Evolutionary conservation across 768 basidiomycete genomes (phyloP), one percentile per base, ranked within the genome.

Genomic region (Myochromella boudieri): DNA sequence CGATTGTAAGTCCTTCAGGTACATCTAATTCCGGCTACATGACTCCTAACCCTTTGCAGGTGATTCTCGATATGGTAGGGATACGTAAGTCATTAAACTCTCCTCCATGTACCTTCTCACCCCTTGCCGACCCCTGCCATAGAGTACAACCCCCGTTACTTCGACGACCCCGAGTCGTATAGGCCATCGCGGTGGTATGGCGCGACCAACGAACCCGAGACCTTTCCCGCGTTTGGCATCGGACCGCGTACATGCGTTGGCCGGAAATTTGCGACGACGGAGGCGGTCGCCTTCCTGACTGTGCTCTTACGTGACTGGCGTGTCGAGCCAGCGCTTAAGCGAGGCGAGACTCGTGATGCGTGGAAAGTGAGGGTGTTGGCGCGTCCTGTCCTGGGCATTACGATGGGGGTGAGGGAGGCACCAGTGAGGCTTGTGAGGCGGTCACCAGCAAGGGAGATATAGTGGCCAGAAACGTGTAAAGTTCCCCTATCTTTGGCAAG

Each of bases 201-300:
- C 6, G 50, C 68, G 10, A 49, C 66, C 3, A 63, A 51, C 8
- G 76, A 75, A 9, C 70, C 72, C 0, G 75, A 76, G 34, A 55
- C 58, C 0, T 72, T 74, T 51, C 67, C 71, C 4, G 74, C 70
- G 6, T 77, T 79, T 60, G 71, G 77, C 50, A 54, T 75, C 22
- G 52, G 74, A 64, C 77, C 78, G 18, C 70, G 80, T 15, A 66
- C 68, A 6, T 84, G 82, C 47, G 60, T 81, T 14, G 82, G 81
- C 5, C 66, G 76, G 17, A 78, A 73, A 50, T 83, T 84, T 51
- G 76, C 81, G 1, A 66, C 68, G 2, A 69, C 66, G 0, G 80
- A 84, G 57, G 68, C 70, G 1, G 70, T 81, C 17, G 72, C 69
- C 42, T 78, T 82, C 66, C 67, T 83, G 18, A 69, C 77, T 1